Conservation (phyloP, 139 green algal genomes). For the Picochlorum sp. region DNA sequence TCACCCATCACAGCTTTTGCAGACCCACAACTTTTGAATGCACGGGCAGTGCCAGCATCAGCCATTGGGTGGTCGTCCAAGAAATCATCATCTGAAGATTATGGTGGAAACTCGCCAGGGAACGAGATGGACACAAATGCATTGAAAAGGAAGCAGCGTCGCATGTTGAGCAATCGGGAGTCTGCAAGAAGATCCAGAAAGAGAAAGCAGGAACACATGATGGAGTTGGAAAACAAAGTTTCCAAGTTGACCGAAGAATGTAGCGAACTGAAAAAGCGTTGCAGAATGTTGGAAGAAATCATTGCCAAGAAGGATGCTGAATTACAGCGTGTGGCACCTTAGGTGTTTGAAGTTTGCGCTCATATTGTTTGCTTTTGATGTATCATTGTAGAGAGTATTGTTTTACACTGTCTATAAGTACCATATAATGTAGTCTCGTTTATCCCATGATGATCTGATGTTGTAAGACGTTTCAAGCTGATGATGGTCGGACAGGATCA, state of each 20-base stretch:
- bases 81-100: not conserved
- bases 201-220: constrained; percentile 82
- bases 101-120: not conserved
- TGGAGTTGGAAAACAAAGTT: constrained; percentile 60
- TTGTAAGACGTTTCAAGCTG: not conserved
- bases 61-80: no score
- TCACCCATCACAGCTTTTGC: no score
- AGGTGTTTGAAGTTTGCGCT: no score
- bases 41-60: not conserved
- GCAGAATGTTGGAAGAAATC: not conserved
- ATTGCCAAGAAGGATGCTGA: not conserved
- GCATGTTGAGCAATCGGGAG: constrained; percentile 87
- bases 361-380: no score
- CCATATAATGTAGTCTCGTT: not conserved
- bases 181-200: constrained; percentile 67
- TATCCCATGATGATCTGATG: not conserved
- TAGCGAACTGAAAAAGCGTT: not conserved
- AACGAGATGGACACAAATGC: not conserved
- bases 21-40: not conserved
- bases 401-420: no score
- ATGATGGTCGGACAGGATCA: constrained; percentile 51
- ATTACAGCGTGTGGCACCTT: not conserved
- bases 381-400: no score
- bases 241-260: constrained; percentile 1
- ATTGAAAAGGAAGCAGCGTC: constrained; percentile 17